Base-by-base conservation (phyloP, 768 basidiomycete species). In the Boletus fagicola region DNA sequence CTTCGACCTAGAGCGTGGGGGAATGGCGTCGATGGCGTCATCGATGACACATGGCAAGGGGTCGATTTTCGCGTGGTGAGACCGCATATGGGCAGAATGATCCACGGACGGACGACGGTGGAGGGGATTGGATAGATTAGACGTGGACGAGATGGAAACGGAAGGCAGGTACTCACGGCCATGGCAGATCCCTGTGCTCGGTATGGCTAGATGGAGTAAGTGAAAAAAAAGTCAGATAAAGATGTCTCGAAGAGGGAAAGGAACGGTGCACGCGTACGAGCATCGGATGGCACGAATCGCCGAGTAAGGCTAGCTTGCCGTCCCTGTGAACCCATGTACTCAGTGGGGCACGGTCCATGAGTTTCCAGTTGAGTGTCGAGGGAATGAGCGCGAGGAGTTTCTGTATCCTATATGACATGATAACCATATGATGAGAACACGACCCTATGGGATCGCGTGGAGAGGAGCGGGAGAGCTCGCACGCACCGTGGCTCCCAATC, bases 281-380 rank as follows among this genome's bases (percentile, higher is more conserved):
- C 79, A 83, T 84, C 2, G 83, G 78, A 65, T 84, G 83, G 47
- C 81, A 82, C 0, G 82, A 75, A 61, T 84, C 83, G 2, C 83
- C 83, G 0, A 84, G 70, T 16, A 84, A 65, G 5, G 69, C 76
- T 2, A 83, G 70, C 26, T 68, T 77, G 3, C 76, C 77, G 18
- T 69, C 68, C 36, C 61, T 60, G 65, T 84, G 80, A 9, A 83
- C 57, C 83, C 82, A 84, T 0, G 75, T 77, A 0, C 71, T 66
- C 50, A 84, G 66, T 22, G 82, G 80, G 5, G 65, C 67, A 16
- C 79, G 77, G 58, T 82, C 80, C 68, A 80, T 75, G 52, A 84
- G 65, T 46, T 75, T 76, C 75, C 78, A 81, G 39, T 75, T 74
- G 55, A 81, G 65, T 0, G 80, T 77, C 6, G 74, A 74, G 1